A percentile compares a stretch with the other conserved stretches of the same genome.
Evolutionary conservation across 2,329 filamentous ascomycete species (phyloP).

Genomic region (Fusarium sp.): DNA sequence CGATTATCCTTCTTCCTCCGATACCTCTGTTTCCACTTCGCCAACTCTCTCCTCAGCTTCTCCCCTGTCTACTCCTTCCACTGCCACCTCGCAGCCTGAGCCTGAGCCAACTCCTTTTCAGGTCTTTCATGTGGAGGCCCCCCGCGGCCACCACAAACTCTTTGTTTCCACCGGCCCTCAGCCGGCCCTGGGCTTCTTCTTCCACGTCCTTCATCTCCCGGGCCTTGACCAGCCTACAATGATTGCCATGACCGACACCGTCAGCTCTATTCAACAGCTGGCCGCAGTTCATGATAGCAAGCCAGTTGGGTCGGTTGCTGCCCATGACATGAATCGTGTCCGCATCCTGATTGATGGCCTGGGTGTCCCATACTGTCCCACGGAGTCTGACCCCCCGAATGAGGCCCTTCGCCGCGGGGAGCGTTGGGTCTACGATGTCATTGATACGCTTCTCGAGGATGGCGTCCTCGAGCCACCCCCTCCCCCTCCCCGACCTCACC

Average conservation of each 20-base stretch:
- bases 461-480: constrained; percentile 27
- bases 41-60: not conserved
- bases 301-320: constrained; percentile 35
- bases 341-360: constrained; percentile 17
- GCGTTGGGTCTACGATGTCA: constrained; percentile 18
- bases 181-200: constrained; percentile 19
- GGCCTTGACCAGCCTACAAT: not conserved
- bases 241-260: constrained; percentile 12
- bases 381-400: not conserved
- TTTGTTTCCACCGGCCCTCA: constrained; percentile 23
- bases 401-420: constrained; percentile 8
- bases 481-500: constrained; percentile 4
- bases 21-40: not conserved
- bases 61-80: not conserved
- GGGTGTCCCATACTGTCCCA: not conserved
- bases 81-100: not conserved
- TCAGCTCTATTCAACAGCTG: constrained; percentile 8
- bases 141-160: constrained; percentile 30
- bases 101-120: constrained; percentile 14
- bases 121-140: constrained; percentile 34
- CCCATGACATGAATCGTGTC: constrained; percentile 27
- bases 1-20: not conserved
- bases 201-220: constrained; percentile 1
- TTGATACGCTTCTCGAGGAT: constrained; percentile 19
- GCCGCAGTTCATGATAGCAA: constrained; percentile 18